Evolutionary conservation across 148 eudicot species (phyloP).

Genomic region (Rhododendron vialii): DNA sequence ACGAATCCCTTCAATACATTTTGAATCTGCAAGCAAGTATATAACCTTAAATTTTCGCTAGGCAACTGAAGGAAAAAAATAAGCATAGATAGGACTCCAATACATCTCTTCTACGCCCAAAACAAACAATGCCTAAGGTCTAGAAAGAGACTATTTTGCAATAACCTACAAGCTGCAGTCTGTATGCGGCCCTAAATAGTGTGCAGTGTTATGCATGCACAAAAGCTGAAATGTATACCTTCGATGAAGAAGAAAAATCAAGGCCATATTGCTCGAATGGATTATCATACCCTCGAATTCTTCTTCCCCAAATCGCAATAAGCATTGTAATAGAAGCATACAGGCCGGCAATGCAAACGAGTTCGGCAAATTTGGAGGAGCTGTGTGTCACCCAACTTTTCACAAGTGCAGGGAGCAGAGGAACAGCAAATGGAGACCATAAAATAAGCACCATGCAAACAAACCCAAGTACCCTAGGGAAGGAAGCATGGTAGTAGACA

Average conservation of each 20-base stretch:
- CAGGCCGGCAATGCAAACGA: conserved; percentile 73
- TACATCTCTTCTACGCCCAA: not conserved
- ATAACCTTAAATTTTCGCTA: not conserved
- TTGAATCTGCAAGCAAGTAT: conserved; percentile 46
- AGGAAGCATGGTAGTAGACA: conserved; percentile 2
- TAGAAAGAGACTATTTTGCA: not conserved
- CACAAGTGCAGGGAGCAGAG: conserved; percentile 74
- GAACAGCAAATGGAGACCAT: conserved; percentile 86
- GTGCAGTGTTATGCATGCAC: not conserved
- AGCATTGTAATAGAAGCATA: conserved; percentile 63
- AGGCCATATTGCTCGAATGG: conserved; percentile 86
- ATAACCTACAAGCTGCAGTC: not conserved
- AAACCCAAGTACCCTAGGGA: conserved; percentile 73
- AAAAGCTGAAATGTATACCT: conserved; percentile 39
- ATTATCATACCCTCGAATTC: conserved; percentile 68
- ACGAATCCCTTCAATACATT: conserved; percentile 54
- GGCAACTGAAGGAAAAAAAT: not conserved
- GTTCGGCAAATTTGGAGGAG: conserved; percentile 53
- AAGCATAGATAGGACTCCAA: not conserved
- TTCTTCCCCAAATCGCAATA: conserved; percentile 79
- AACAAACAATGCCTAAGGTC: not conserved
- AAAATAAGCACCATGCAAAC: conserved; percentile 73
- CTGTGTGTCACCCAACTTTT: conserved; percentile 58
- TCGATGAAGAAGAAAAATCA: conserved; percentile 52
- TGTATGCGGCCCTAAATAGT: not conserved